These are phyloP conservation scores for Ophiostoma tasmaniense DNA, from an alignment of 2,329 filamentous ascomycete species.

Conservation along the genomic window DNA sequence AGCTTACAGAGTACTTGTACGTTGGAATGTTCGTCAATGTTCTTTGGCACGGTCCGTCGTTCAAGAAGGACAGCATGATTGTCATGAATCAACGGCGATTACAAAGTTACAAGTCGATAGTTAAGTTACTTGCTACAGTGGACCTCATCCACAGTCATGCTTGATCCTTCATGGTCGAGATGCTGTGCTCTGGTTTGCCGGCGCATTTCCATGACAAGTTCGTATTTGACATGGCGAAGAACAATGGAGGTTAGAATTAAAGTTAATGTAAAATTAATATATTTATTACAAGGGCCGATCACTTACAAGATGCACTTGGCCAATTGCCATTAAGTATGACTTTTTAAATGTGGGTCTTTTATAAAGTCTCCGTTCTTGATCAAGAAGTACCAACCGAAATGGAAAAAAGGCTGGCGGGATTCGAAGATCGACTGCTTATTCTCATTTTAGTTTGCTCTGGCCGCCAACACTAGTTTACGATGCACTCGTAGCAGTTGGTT, in stretches of 20 bases:
- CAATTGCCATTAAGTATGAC: background rate
- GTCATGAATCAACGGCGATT: too few species aligned
- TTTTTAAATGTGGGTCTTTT: background rate
- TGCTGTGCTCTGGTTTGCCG: background rate
- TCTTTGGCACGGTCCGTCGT: background rate
- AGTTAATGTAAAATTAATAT: background rate
- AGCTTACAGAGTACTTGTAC: too few species aligned
- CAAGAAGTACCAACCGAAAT: slow-evolving; percentile 2
- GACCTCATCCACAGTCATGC: background rate
- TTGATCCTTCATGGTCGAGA: background rate
- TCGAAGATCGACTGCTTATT: background rate
- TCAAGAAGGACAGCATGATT: too few species aligned
- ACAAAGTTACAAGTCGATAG: too few species aligned
- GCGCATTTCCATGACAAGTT: background rate
- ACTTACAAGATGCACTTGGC: background rate
- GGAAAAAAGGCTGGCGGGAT: background rate
- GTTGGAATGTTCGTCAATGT: too few species aligned
- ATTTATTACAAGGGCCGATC: background rate
- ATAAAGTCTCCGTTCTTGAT: background rate
- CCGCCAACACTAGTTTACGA: background rate
- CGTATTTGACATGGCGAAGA: background rate
- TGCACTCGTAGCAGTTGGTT: background rate
- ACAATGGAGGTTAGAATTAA: background rate
- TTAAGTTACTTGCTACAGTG: background rate
- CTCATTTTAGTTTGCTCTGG: background rate